Conservation (phyloP, 108 stramenopile species). For the Cyclotella kingstonii region DNA sequence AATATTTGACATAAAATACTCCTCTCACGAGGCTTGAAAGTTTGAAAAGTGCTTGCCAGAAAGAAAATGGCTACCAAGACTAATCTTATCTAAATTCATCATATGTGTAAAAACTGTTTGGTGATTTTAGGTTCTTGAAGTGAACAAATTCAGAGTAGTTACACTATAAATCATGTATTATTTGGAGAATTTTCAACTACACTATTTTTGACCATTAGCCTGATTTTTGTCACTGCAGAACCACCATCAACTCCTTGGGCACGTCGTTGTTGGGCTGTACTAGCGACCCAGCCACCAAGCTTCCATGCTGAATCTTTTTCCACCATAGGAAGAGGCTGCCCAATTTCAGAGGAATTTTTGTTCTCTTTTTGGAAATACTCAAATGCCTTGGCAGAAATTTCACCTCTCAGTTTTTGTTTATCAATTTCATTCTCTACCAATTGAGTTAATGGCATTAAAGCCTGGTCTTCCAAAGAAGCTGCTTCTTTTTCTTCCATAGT, state of each 20-base stretch:
- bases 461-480: constrained; percentile 55
- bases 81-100: no score
- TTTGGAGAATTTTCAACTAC: no score
- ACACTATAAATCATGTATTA: no score
- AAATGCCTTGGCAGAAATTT: constrained; percentile 68
- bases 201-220: constrained; percentile 50
- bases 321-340: constrained; percentile 75
- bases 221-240: constrained; percentile 73
- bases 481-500: constrained; percentile 72
- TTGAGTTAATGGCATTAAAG: constrained; percentile 46
- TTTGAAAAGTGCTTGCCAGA: no score
- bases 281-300: constrained; percentile 84
- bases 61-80: no score
- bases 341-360: constrained; percentile 47
- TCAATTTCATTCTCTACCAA: constrained; percentile 62
- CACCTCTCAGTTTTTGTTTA: constrained; percentile 79
- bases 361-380: constrained; percentile 47
- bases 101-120: no score
- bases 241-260: constrained; percentile 73
- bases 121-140: no score
- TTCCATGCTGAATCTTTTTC: constrained; percentile 71
- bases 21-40: no score
- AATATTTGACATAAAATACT: no score
- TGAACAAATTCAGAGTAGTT: no score
- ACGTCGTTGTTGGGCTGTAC: constrained; percentile 77